Evolutionary conservation across 192 early-diverging fungal genomes (phyloP).

Genomic region (Paraglomus brasilianum): DNA sequence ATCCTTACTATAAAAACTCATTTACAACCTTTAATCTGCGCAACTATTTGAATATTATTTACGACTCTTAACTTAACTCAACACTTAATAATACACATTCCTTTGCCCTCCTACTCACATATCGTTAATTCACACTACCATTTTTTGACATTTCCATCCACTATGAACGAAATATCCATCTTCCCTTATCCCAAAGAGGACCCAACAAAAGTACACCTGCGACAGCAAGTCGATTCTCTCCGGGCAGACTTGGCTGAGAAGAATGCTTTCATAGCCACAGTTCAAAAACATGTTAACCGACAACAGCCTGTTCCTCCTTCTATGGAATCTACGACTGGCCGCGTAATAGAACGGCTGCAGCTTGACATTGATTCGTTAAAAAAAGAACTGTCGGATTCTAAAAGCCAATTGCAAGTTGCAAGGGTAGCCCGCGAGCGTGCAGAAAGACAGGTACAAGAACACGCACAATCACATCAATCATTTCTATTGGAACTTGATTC

Average conservation of each 20-base stretch:
- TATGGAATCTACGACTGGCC: slow-evolving; percentile 19
- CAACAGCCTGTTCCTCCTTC: slow-evolving; percentile 3
- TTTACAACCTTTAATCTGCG: no score
- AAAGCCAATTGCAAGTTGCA: slow-evolving; percentile 18
- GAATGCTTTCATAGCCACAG: slow-evolving; percentile 18
- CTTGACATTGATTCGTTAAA: slow-evolving; percentile 27
- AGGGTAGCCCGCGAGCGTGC: slow-evolving; percentile 26
- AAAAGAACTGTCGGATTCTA: slow-evolving; percentile 27
- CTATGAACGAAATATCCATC: no score
- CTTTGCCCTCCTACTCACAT: no score
- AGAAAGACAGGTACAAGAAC: slow-evolving; percentile 28
- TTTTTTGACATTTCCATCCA: no score
- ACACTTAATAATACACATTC: no score
- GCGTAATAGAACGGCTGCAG: slow-evolving; percentile 27
- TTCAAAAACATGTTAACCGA: slow-evolving; percentile 26
- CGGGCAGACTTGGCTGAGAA: slow-evolving; percentile 25
- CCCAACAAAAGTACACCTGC: not conserved
- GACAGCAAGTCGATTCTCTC: slow-evolving; percentile 24
- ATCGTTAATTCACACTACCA: no score
- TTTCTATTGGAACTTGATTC: slow-evolving; percentile 28
- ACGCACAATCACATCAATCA: slow-evolving; percentile 22
- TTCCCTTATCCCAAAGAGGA: no score
- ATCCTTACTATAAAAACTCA: no score
- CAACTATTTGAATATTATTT: no score
- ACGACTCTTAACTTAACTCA: no score